A percentile compares a stretch with the other conserved stretches of the same genome.
These are phyloP conservation scores for Salvia rosmarinus DNA, from an alignment of 257 asterid genomes.

Conservation along the genomic window DNA sequence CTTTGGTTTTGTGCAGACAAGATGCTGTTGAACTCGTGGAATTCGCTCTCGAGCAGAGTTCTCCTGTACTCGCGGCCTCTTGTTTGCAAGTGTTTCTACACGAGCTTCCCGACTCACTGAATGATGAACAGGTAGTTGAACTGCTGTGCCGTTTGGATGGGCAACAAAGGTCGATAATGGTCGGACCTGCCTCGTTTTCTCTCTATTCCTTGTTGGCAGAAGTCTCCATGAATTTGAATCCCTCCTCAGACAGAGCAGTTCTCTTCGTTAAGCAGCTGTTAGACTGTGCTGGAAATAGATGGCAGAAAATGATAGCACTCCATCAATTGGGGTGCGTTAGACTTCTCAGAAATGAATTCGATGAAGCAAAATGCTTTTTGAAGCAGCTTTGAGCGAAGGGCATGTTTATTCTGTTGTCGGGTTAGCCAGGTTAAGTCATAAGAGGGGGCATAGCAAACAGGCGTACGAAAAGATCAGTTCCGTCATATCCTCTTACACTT, in stretches of 20 bases:
- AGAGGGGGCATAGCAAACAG: constrained; percentile 54
- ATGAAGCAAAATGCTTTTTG: constrained; percentile 69
- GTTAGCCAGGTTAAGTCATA: constrained; percentile 67
- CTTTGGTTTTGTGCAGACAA: constrained; percentile 68
- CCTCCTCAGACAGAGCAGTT: constrained; percentile 68
- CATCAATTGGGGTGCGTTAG: constrained; percentile 85
- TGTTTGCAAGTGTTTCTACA: constrained; percentile 86
- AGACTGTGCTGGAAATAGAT: constrained; percentile 61
- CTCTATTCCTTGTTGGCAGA: constrained; percentile 84
- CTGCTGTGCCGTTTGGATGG: constrained; percentile 61
- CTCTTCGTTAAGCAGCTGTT: constrained; percentile 64
- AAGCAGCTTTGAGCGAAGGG: constrained; percentile 73
- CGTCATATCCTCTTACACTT: constrained; percentile 59
- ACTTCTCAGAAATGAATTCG: constrained; percentile 67
- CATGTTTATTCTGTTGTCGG: constrained; percentile 83
- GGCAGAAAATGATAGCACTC: constrained; percentile 75
- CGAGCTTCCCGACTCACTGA: constrained; percentile 73
- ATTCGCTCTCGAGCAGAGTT: constrained; percentile 83
- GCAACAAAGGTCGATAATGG: constrained; percentile 73
- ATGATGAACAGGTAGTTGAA: constrained; percentile 68
- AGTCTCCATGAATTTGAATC: constrained; percentile 73
- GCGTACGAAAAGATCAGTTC: constrained; percentile 67
- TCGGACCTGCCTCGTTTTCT: constrained; percentile 76
- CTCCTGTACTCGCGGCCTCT: constrained; percentile 85
- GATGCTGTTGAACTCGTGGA: constrained; percentile 91